These are phyloP conservation scores for Porphyrellus cyaneotinctus DNA, from an alignment of 768 basidiomycete genomes.

Conservation along the genomic window DNA sequence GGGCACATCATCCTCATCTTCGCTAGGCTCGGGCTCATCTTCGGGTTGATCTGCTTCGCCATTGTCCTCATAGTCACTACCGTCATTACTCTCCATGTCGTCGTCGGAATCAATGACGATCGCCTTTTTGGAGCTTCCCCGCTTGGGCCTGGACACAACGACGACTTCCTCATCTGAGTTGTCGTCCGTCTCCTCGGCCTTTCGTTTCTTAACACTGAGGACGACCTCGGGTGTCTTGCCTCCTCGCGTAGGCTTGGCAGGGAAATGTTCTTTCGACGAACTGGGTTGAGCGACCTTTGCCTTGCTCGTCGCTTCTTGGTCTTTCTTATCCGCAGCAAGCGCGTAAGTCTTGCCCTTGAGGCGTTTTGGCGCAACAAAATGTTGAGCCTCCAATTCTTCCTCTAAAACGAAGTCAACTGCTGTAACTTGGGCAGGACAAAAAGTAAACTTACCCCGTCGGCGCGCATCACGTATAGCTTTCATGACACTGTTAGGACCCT, in stretches of 20 bases:
- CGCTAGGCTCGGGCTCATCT: slow-evolving; percentile 25
- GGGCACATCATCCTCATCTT: slow-evolving; percentile 22
- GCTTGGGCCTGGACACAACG: slow-evolving; percentile 33
- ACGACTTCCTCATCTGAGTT: slow-evolving; percentile 31
- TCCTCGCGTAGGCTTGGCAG: slow-evolving; percentile 32
- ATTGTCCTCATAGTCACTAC: slow-evolving; percentile 32
- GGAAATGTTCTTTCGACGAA: slow-evolving; percentile 20
- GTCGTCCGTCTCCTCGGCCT: slow-evolving; percentile 16
- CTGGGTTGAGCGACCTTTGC: slow-evolving; percentile 9
- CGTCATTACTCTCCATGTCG: slow-evolving; percentile 35
- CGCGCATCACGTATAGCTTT: slow-evolving; percentile 61
- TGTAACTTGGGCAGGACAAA: background rate
- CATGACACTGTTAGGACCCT: slow-evolving; percentile 61
- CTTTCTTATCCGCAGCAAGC: slow-evolving; percentile 45
- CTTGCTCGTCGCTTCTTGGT: slow-evolving; percentile 15
- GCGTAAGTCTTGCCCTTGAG: slow-evolving; percentile 74
- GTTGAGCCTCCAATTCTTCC: slow-evolving; percentile 47
- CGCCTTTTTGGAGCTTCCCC: slow-evolving; percentile 35
- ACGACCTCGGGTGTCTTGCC: slow-evolving; percentile 56
- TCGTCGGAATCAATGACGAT: slow-evolving; percentile 51
- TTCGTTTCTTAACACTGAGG: slow-evolving; percentile 35
- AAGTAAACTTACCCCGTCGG: slow-evolving; percentile 47
- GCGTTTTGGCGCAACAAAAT: slow-evolving; percentile 53
- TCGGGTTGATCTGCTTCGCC: slow-evolving; percentile 37
- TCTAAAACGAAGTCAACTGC: slow-evolving; percentile 31